These are phyloP conservation scores for Alternaria arborescens DNA, from an alignment of 2,329 filamentous ascomycete genomes.

Conservation along the genomic window DNA sequence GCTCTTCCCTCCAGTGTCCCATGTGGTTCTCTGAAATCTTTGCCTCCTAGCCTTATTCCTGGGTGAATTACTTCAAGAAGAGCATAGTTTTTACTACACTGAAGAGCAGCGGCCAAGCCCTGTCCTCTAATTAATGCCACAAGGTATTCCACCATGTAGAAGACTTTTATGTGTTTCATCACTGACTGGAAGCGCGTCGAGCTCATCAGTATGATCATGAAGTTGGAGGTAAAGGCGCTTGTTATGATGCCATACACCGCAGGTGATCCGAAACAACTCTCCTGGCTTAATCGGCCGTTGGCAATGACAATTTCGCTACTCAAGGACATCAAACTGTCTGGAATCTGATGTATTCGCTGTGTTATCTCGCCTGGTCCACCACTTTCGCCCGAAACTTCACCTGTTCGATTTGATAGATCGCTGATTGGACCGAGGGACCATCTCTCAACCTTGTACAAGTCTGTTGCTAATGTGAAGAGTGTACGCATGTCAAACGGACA, in stretches of 20 bases:
- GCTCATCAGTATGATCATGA: background rate
- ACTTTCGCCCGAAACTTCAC: background rate
- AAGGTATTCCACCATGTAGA: conserved; percentile 6
- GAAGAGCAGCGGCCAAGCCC: conserved; percentile 4
- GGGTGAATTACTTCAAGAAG: background rate
- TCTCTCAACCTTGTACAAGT: background rate
- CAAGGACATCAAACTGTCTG: conserved; percentile 1
- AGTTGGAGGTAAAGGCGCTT: background rate
- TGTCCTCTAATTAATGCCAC: background rate
- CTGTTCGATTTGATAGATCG: background rate
- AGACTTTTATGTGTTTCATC: background rate
- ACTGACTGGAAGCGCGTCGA: background rate
- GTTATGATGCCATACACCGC: conserved; percentile 10
- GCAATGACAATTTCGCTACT: conserved; percentile 9
- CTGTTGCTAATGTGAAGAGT: background rate
- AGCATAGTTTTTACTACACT: conserved; percentile 4
- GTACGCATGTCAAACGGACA: conserved; percentile 1
- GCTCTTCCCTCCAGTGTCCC: background rate
- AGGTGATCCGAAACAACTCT: conserved; percentile 4
- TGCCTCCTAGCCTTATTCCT: background rate
- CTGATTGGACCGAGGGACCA: background rate
- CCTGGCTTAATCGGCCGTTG: background rate
- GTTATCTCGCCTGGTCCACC: background rate
- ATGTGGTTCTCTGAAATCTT: background rate
- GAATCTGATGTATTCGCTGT: background rate